These are phyloP conservation scores for Bacterosira constricta DNA, from an alignment of 108 stramenopile species.

Conservation along the genomic window DNA sequence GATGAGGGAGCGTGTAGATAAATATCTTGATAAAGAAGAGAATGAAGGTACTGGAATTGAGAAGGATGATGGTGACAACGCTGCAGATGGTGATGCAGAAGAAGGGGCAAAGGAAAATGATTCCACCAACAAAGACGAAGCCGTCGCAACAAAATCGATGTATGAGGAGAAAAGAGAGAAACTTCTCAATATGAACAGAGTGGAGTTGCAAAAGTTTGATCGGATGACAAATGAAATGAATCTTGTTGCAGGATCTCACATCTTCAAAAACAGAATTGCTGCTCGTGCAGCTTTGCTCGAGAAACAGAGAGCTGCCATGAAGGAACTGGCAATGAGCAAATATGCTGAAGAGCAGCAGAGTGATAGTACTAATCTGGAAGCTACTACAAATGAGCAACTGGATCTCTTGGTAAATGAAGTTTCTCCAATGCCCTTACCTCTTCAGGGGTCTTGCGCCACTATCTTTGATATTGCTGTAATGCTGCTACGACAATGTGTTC, in stretches of 20 bases:
- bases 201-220: conserved; percentile 39
- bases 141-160: neutral
- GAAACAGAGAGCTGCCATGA: conserved; percentile 50
- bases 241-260: conserved; percentile 28
- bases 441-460: conserved; percentile 69
- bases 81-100: conserved; percentile 13
- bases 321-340: conserved; percentile 37
- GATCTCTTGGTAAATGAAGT: neutral
- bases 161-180: conserved; percentile 34
- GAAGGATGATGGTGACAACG: conserved; percentile 9
- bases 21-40: conserved; percentile 20
- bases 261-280: conserved; percentile 43
- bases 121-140: neutral
- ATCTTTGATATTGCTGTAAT: conserved; percentile 71
- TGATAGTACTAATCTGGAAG: neutral
- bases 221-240: conserved; percentile 37
- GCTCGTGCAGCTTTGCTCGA: conserved; percentile 57
- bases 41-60: conserved; percentile 16
- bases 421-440: conserved; percentile 36
- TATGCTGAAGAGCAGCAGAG: conserved; percentile 24
- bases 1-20: conserved; percentile 55
- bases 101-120: neutral
- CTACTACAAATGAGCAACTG: neutral
- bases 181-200: conserved; percentile 20
- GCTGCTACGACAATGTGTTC: conserved; percentile 71